Base-by-base conservation (phyloP, 768 basidiomycete species). In the Sporobolomyces pararoseus region DNA sequence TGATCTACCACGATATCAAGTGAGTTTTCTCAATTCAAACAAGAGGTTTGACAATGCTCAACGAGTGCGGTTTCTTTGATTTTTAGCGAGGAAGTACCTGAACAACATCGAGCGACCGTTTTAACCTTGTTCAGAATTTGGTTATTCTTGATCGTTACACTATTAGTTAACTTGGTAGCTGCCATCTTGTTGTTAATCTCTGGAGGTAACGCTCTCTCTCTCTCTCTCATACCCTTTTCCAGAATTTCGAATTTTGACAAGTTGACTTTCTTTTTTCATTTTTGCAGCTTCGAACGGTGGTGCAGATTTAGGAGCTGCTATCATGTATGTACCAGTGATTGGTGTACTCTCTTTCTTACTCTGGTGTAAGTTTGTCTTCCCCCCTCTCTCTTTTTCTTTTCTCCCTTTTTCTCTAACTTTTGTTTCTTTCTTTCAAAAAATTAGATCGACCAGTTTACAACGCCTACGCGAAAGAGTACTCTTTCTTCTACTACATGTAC, bases 401-500 rank as follows among this genome's bases (percentile, higher is more conserved):
- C 14, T 29, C 10, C 4, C 53, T 10, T 4, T 21, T 34, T 13
- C 32, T 34, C 4, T 9, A 35, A 34, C 4, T 34, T 3, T 54
- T 14, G 32, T 21, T 34, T 31, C 19, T n/a, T n/a, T n/a, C 32
- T 7, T 42, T 17, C 39, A 17, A 42, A 42, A 12, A 7, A 4
- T n/a, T 39, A 61, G 59, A 61, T 77, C 91, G 91, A 77, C 94
- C 95, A 21, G 90, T 94, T 78, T 98, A 98, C 83, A 94, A 96
- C 76, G 94, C 90, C 63, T 95, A 91, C 82, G 91, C 92, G 87
- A 95, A 96, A 85, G 94, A 88, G 76, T 78, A 82, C 65, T 85
- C 91, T 4, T 80, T 94, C 78, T 95, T 93, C 82, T 95, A 89
- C 81, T 95, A 97, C 82, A 80, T 96, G 73, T 99, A 91, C 83